phyloP scores from a whole-genome alignment of 441 rosid genomes.

The Breynia disticha region DNA sequence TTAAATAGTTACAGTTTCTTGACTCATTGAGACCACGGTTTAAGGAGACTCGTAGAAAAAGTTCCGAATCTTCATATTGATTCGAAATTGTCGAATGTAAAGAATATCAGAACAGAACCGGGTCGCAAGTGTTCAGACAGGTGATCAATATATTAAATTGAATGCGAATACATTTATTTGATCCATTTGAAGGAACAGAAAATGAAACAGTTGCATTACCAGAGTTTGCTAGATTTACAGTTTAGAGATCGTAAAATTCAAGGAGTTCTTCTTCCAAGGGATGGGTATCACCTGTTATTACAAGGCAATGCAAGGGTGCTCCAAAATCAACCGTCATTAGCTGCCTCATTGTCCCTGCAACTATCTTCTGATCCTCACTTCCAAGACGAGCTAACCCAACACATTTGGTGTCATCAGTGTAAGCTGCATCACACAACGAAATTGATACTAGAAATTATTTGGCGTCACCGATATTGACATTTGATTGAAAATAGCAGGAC shows the following conservation, averaged over 20 bases:
- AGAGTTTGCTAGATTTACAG: conserved; percentile 1
- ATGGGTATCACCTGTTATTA: conserved; percentile 69
- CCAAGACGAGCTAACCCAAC: conserved; percentile 83
- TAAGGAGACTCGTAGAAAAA: no score
- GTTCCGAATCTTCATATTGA: no score
- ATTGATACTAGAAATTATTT: no score
- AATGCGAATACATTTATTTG: no score
- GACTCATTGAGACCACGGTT: no score
- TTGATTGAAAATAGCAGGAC: no score
- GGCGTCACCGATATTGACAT: no score
- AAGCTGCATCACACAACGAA: conserved; percentile 28
- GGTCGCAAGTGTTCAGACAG: no score
- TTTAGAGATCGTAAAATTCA: conserved; percentile 43
- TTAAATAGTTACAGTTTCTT: no score
- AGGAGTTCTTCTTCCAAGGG: conserved; percentile 90
- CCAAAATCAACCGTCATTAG: conserved; percentile 63
- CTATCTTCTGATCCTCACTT: conserved; percentile 72
- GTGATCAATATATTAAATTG: no score
- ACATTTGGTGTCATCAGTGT: conserved; percentile 54
- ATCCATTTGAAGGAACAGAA: background rate
- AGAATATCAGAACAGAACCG: no score
- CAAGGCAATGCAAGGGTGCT: conserved; percentile 77
- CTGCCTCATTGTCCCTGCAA: conserved; percentile 72
- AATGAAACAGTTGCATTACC: conserved; percentile 8
- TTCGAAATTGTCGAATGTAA: no score